These are phyloP conservation scores for Calonectria pauciramosa DNA, from an alignment of 2,329 filamentous ascomycete genomes.

Conservation along the genomic window DNA sequence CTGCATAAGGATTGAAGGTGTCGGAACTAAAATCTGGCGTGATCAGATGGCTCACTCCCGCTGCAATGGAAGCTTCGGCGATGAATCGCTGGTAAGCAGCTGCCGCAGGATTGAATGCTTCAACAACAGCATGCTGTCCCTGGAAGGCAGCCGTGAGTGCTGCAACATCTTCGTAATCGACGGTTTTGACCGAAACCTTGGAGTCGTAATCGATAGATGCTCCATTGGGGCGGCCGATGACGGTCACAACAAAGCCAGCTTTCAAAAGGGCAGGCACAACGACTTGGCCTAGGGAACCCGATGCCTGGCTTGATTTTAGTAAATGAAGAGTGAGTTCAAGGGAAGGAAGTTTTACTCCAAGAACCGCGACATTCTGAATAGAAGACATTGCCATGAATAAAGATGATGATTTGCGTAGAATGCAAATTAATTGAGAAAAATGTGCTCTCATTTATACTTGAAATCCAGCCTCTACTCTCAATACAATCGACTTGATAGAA, in stretches of 20 bases:
- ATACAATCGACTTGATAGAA: not conserved
- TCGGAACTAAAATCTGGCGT: conserved; percentile 42
- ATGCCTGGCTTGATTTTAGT: not conserved
- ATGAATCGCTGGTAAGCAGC: conserved; percentile 33
- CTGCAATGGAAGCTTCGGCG: conserved; percentile 33
- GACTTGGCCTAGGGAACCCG: not conserved
- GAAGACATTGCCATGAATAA: not conserved
- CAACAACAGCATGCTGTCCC: too few relatives aligned
- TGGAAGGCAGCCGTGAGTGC: too few relatives aligned
- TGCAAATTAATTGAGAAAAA: not conserved
- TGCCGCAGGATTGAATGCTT: conserved; percentile 36
- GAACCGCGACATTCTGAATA: not conserved
- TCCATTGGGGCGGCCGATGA: not conserved
- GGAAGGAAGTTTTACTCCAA: not conserved
- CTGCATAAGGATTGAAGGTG: conserved; percentile 31
- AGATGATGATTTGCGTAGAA: not conserved
- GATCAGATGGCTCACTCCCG: conserved; percentile 33
- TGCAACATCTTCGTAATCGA: not conserved
- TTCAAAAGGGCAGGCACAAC: not conserved
- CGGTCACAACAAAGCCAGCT: not conserved
- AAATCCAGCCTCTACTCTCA: not conserved
- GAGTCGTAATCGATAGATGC: not conserved
- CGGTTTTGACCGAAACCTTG: not conserved
- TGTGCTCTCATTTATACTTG: not conserved
- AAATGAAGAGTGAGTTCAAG: too few relatives aligned